phyloP scores from a whole-genome alignment of 148 eudicot species.

The Heliosperma pusillum region DNA sequence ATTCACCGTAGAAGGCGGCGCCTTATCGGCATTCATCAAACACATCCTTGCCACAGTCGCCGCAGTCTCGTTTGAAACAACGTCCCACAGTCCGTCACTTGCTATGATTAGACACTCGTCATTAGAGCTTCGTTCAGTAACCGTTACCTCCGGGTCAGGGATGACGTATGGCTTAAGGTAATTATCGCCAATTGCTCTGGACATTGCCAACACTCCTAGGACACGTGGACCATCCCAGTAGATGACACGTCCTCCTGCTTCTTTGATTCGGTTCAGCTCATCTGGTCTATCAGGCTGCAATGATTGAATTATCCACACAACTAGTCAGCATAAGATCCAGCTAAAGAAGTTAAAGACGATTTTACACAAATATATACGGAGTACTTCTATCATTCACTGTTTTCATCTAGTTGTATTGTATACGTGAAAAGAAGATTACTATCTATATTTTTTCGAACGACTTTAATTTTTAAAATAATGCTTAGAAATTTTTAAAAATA shows the following conservation, averaged over 20 bases:
- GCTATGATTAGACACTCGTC: constrained; percentile 81
- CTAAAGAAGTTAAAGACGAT: no score
- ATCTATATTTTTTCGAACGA: no score
- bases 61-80: constrained; percentile 72
- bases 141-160: constrained; percentile 78
- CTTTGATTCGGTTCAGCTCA: constrained; percentile 57
- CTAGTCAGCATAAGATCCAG: not conserved
- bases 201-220: constrained; percentile 79
- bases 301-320: not conserved
- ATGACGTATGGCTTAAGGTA: constrained; percentile 79
- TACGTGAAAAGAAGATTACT: no score
- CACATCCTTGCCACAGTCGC: constrained; percentile 74
- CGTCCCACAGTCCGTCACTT: constrained; percentile 87
- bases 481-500: no score
- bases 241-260: constrained; percentile 79
- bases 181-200: constrained; percentile 80
- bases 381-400: no score
- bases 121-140: constrained; percentile 47
- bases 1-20: constrained; percentile 26
- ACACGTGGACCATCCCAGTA: constrained; percentile 83
- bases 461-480: no score
- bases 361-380: no score
- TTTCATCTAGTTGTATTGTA: no score
- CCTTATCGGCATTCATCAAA: constrained; percentile 37
- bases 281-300: constrained; percentile 80